Percentiles rank a stretch among this genome's conserved stretches.
Conservation (phyloP, 495 filamentous ascomycete genomes). For the Sabuloglossum arenarium region DNA sequence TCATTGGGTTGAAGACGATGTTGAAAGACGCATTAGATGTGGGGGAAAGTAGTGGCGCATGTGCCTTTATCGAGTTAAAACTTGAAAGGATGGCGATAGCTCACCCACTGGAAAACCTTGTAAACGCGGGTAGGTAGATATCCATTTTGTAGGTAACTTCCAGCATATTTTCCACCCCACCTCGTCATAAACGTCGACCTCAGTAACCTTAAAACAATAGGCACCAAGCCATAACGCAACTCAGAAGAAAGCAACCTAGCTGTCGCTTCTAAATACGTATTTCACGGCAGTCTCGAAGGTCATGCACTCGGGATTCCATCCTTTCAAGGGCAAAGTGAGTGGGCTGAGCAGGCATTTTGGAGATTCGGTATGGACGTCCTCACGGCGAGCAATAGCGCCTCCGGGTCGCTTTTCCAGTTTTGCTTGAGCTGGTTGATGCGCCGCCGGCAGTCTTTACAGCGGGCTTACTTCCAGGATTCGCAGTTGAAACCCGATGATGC, state of each 20-base stretch:
- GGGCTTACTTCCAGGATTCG: constrained; percentile 7
- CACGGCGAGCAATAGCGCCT: neutral
- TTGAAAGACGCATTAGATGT: too few species aligned
- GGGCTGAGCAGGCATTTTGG: constrained; percentile 5
- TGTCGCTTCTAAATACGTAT: neutral
- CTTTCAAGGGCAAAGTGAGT: constrained; percentile 4
- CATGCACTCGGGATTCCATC: constrained; percentile 6
- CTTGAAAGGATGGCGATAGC: too few species aligned
- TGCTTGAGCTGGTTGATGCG: neutral
- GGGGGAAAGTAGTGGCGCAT: too few species aligned
- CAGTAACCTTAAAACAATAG: too few species aligned
- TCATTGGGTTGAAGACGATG: too few species aligned
- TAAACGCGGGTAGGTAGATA: too few species aligned
- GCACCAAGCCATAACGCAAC: too few species aligned
- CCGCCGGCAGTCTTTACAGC: constrained; percentile 1
- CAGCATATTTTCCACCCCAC: neutral
- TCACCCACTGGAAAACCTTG: too few species aligned
- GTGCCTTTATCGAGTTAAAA: too few species aligned
- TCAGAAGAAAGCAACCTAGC: neutral
- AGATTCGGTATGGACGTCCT: constrained; percentile 3
- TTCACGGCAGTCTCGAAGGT: neutral
- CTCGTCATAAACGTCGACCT: neutral
- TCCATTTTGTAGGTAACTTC: too few species aligned
- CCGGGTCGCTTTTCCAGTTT: neutral
- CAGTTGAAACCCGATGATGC: constrained; percentile 50